phyloP scores from a whole-genome alignment of 1,139 yeast species.

The Debaryomyces fabryi region DNA sequence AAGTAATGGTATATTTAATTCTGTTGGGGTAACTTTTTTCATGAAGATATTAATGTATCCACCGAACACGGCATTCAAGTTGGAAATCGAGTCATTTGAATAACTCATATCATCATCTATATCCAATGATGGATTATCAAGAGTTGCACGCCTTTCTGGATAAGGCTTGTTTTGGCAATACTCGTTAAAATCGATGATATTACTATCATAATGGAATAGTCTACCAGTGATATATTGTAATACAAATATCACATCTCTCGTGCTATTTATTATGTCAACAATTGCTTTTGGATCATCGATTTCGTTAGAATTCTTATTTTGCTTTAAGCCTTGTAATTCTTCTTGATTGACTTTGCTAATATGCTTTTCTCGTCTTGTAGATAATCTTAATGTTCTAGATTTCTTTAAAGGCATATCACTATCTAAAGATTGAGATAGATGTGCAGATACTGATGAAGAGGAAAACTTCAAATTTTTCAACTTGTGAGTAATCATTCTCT shows the following conservation, averaged over 20 bases:
- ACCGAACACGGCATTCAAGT: slow-evolving; percentile 60
- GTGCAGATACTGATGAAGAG: slow-evolving; percentile 9
- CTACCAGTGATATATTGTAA: slow-evolving; percentile 68
- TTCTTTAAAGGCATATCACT: slow-evolving; percentile 26
- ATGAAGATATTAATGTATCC: slow-evolving; percentile 40
- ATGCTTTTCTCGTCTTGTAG: slow-evolving; percentile 30
- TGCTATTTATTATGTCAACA: slow-evolving; percentile 40
- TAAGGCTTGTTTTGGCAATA: slow-evolving; percentile 48
- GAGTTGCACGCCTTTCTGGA: slow-evolving; percentile 31
- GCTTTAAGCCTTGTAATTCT: slow-evolving; percentile 1
- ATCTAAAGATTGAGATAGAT: slow-evolving; percentile 17
- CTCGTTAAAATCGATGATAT: slow-evolving; percentile 49
- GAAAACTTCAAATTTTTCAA: slow-evolving; percentile 24
- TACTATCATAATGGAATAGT: slow-evolving; percentile 68
- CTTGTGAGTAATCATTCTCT: slow-evolving; percentile 27
- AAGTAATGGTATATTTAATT: slow-evolving; percentile 39
- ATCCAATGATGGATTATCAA: slow-evolving; percentile 27
- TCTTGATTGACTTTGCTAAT: slow-evolving; percentile 17
- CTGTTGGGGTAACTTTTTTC: slow-evolving; percentile 42
- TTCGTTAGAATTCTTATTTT: slow-evolving; percentile 22
- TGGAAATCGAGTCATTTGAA: slow-evolving; percentile 54
- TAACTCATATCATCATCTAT: slow-evolving; percentile 32
- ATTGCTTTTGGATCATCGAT: slow-evolving; percentile 47
- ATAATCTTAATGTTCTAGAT: slow-evolving; percentile 36
- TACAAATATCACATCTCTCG: slow-evolving; percentile 37